Base-by-base conservation (phyloP, 306 rosid genomes). In the Cyclanthera cordifolia region DNA sequence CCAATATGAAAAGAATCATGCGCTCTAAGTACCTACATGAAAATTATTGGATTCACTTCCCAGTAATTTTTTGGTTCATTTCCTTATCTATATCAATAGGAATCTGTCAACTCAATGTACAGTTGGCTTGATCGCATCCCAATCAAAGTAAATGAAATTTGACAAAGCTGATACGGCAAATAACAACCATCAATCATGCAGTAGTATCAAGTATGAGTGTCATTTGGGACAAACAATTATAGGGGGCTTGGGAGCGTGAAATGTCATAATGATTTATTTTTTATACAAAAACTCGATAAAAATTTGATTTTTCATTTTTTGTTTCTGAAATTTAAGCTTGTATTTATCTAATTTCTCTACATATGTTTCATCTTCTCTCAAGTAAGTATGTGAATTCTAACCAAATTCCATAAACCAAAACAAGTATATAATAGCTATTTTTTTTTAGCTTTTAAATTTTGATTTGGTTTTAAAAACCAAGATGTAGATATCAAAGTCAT, bases 201-300 rank as follows among this genome's bases (percentile, higher is more conserved):
- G 52, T 63, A 12, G 14, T 19, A 64, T 21, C 53, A 64, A 12
- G 14, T 19, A 64, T 21, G 70, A 64, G 34, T 61, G 16, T 37
- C 7, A 61, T 61, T 37, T 21, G 5, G 53, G 21, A 41, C 12
- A 43, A 43, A 64, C 30, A 43, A 41, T 64, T 64, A 41, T 39
- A 5, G 51, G 28, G 28, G 8, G n/a, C 57, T 67, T 46, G 41
- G 34, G 24, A 2, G 25, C 1, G 15, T 15, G 17, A 24, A 72
- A 55, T 46, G n/a, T 74, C 12, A 43, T 34, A 24, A 50, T 24
- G 32, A 8, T 47, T 27, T 39, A 23, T 51, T 24, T 43, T 48
- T n/a, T 2, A 74, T 25, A 78, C 30, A 52, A 72, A 59, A 60
- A 59, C 9, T 13, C 14, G 24, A 11, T 47, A 5, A 37, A 64